Evolutionary conservation across 495 filamentous ascomycete species (phyloP), one percentile per base, ranked within the genome.

Genomic region (Melanomma pulvis-pyrius): DNA sequence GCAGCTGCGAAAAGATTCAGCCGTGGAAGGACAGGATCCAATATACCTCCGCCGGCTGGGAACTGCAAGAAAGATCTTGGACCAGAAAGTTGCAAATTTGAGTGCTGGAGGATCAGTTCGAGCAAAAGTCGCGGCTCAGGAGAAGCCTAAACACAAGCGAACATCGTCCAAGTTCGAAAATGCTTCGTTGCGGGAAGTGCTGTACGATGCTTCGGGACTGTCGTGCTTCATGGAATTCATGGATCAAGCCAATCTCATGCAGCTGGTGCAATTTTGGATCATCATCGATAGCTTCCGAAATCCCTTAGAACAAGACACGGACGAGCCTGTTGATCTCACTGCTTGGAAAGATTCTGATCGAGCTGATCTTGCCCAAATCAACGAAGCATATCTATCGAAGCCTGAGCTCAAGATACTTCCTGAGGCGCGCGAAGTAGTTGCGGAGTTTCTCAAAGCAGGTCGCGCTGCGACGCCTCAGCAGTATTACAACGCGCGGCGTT

Each of bases 151-250:
- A 63, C 70, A 69, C 32, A 69, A 63, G 39, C 65, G 61, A 69
- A 71, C 60, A 71, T 48, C 75, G 4, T 87, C 91, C 17, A 81
- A 81, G 44, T 73, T 89, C 24, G 87, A 90, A 61, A 88, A 88
- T 68, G 85, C 88, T 9, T 87, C 91, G 0, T 80, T 98, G 4
- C 84, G 85, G 30, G 91, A 98, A 26, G 78, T 98, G 22, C 82
- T 99, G 61, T 89, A 92, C 66, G 90, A 94, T 75, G 86, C 93
- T 9, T 87, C 93, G 0, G 93, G 92, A 6, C 80, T 98, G 17
- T 97, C 93, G 12, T 99, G 96, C 74, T 97, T 98, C 74, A 99
- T 98, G 96, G 96, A 99, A 72, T 97, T 92, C 74, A 97, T 98
- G 96, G 96, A 99, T 75, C 89, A 93, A 28, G 88, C 91, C 73